phyloP scores from a whole-genome alignment of 129 eudicot species.

The Saussurea involucrata region DNA sequence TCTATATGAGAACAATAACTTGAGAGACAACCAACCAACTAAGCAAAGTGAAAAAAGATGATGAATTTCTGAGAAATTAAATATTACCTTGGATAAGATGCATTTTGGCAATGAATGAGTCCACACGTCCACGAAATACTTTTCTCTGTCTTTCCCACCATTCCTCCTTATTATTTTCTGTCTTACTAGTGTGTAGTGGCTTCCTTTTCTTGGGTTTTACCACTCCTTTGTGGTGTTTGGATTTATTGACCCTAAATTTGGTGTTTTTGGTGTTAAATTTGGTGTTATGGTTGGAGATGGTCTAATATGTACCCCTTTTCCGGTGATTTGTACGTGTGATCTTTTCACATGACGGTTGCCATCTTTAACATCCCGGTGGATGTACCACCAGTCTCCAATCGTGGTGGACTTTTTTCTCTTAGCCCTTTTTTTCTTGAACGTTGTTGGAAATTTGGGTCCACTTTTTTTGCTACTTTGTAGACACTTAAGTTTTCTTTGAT shows the following conservation, averaged over 20 bases:
- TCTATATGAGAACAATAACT: not conserved
- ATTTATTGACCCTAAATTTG: conserved; percentile 19
- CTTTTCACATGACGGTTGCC: conserved; percentile 2
- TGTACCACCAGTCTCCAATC: not conserved
- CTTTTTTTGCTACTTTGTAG: conserved; percentile 22
- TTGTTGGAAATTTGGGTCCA: conserved; percentile 32
- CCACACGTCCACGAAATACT: conserved; percentile 29
- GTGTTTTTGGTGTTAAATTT: no score
- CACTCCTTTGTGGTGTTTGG: conserved; percentile 6
- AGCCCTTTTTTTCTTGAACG: conserved; percentile 35
- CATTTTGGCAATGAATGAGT: conserved; percentile 40
- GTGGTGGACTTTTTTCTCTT: conserved; percentile 19
- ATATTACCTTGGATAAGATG: conserved; percentile 54
- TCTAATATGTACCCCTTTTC: not conserved
- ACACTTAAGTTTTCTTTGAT: conserved; percentile 27
- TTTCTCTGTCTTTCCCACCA: conserved; percentile 47
- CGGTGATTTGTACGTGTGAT: not conserved
- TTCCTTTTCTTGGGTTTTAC: conserved; percentile 5
- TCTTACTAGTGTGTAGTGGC: not conserved
- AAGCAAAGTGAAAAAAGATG: not conserved
- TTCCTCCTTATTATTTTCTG: conserved; percentile 32
- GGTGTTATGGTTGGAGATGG: no score
- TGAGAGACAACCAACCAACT: not conserved
- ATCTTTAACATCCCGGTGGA: conserved; percentile 2
- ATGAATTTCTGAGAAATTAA: not conserved